These are phyloP conservation scores for Eucalyptus fibrosa DNA, from an alignment of 345 rosid species.

Conservation along the genomic window DNA sequence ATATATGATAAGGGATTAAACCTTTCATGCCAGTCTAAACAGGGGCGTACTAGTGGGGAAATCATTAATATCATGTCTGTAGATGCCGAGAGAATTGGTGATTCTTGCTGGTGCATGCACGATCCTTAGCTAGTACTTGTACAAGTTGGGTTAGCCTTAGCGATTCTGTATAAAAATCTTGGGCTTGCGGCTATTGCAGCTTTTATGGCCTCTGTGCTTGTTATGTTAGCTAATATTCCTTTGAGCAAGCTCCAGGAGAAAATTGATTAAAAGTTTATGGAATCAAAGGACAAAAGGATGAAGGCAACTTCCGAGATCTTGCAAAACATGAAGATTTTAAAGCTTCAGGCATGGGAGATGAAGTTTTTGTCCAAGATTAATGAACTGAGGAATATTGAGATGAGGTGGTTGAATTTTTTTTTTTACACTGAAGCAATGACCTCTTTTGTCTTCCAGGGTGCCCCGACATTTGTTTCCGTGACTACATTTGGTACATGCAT, in stretches of 20 bases:
- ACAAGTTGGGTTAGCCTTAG: conserved; percentile 41
- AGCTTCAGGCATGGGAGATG: conserved; percentile 77
- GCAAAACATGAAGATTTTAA: conserved; percentile 66
- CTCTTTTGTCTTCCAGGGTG: conserved; percentile 44
- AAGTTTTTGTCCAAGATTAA: conserved; percentile 53
- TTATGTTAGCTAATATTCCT: conserved; percentile 47
- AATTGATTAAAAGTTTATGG: conserved; percentile 56
- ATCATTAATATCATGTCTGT: conserved; percentile 60
- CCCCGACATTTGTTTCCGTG: conserved; percentile 50
- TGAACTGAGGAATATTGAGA: conserved; percentile 29
- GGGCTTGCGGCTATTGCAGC: conserved; percentile 51
- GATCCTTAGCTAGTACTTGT: conserved; percentile 44
- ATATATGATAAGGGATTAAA: conserved; percentile 53
- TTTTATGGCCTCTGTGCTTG: conserved; percentile 27
- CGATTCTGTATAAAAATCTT: conserved; percentile 44
- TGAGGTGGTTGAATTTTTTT: conserved; percentile 41
- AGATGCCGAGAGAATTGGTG: conserved; percentile 53
- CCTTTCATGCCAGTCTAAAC: conserved; percentile 39
- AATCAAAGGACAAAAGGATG: conserved; percentile 59
- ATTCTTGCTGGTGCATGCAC: conserved; percentile 42
- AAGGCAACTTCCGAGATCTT: conserved; percentile 51
- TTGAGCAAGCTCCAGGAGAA: conserved; percentile 42
- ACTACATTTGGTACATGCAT: conserved; percentile 48
- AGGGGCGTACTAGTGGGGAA: conserved; percentile 56
- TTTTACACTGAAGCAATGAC: conserved; percentile 32